Evolutionary conservation across 2,329 filamentous ascomycete species (phyloP).

Genomic region (Hypomyces perniciosus): DNA sequence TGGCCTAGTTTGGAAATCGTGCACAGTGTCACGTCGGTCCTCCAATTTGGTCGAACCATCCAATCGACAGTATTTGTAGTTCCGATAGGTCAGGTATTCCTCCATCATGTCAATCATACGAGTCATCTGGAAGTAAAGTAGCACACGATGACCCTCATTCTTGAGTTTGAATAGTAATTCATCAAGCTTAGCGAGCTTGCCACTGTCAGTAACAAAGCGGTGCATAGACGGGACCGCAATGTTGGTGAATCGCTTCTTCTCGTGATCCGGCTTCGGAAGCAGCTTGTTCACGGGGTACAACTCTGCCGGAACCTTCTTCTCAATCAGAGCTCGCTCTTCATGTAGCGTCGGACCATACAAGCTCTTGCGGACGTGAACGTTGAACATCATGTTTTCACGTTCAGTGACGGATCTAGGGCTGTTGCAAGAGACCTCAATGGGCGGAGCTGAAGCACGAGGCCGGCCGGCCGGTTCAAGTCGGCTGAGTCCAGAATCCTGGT

Average conservation of each 20-base stretch:
- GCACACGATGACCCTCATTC: constrained; percentile 83
- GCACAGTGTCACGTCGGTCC: constrained; percentile 90
- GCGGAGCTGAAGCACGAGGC: constrained; percentile 76
- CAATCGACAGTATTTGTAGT: constrained; percentile 96
- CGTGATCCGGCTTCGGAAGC: constrained; percentile 71
- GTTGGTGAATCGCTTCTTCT: constrained; percentile 80
- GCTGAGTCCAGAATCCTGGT: constrained; percentile 64
- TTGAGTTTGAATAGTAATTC: constrained; percentile 83
- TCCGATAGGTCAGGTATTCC: constrained; percentile 96
- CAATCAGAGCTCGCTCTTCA: constrained; percentile 70
- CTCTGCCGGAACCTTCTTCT: constrained; percentile 61
- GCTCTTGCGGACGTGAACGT: constrained; percentile 63
- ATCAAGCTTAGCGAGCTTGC: constrained; percentile 90
- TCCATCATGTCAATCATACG: constrained; percentile 99
- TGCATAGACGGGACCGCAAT: constrained; percentile 94
- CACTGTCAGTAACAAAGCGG: constrained; percentile 94
- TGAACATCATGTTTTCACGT: constrained; percentile 72
- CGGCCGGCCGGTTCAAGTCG: constrained; percentile 76
- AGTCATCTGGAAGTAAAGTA: constrained; percentile 99
- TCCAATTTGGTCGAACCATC: constrained; percentile 97
- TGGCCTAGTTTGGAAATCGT: constrained; percentile 89
- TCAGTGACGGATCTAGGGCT: constrained; percentile 61
- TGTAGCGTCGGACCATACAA: constrained; percentile 60
- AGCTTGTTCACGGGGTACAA: constrained; percentile 58
- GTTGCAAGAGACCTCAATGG: constrained; percentile 72